Evolutionary conservation across 352 stramenopile species (phyloP).

Genomic region (Phytophthora constricta): DNA sequence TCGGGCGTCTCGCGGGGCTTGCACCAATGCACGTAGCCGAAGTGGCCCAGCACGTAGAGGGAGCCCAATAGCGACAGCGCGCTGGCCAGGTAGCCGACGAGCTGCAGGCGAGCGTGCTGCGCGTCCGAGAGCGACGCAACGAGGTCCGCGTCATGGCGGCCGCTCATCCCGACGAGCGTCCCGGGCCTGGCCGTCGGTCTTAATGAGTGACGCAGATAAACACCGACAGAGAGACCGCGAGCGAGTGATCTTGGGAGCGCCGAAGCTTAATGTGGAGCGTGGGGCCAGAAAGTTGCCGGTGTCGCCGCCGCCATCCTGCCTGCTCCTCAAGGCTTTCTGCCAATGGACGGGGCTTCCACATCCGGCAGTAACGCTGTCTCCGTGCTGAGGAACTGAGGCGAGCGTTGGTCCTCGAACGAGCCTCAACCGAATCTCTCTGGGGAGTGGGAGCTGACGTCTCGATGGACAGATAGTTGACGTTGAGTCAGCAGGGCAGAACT

Average conservation of each 20-base stretch:
- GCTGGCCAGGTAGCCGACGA: slow-evolving; percentile 51
- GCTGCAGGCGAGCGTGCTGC: slow-evolving; percentile 45
- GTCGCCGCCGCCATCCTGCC: not conserved
- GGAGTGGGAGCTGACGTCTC: slow-evolving; percentile 15
- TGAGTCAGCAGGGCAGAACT: slow-evolving; percentile 19
- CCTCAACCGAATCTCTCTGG: not conserved
- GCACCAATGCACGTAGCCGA: slow-evolving; percentile 54
- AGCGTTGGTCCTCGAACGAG: not conserved
- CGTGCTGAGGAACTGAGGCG: too few species aligned
- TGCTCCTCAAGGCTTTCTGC: too few species aligned
- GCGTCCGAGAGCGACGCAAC: slow-evolving; percentile 23
- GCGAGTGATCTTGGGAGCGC: not conserved
- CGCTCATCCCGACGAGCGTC: slow-evolving; percentile 27
- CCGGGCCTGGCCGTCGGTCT: not conserved
- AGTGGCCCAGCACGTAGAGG: slow-evolving; percentile 72
- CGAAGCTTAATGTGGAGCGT: not conserved
- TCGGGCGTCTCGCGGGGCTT: slow-evolving; percentile 16
- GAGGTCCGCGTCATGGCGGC: slow-evolving; percentile 24
- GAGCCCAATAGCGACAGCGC: slow-evolving; percentile 67
- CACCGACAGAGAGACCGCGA: slow-evolving; percentile 1
- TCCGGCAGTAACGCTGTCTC: not conserved
- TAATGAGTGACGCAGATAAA: not conserved
- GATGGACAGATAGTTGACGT: slow-evolving; percentile 15
- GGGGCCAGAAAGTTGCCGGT: not conserved
- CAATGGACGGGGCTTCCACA: too few species aligned